These are phyloP conservation scores for Backusella sp. DNA, from an alignment of 192 early-diverging fungal species.

Conservation along the genomic window DNA sequence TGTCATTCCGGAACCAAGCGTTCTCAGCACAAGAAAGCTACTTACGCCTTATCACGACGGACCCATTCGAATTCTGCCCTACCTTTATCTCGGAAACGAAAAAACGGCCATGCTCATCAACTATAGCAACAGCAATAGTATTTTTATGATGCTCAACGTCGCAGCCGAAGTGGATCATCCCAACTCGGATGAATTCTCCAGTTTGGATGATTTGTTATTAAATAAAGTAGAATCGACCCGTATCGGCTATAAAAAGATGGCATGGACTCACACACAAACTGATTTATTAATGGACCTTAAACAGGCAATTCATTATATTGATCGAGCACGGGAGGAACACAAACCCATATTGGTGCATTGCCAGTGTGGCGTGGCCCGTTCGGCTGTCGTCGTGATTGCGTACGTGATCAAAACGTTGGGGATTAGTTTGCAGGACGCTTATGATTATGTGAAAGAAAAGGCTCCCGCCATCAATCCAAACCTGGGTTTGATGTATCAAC, in stretches of 20 bases:
- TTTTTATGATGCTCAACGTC: constrained; percentile 67
- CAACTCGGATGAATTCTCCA: not conserved
- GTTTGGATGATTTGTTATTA: not conserved
- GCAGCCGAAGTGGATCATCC: constrained; percentile 57
- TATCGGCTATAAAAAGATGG: constrained; percentile 59
- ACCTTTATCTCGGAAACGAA: constrained; percentile 64
- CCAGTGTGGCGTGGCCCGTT: constrained; percentile 87
- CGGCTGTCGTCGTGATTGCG: constrained; percentile 82
- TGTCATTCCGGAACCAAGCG: not conserved
- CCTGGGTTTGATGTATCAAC: constrained; percentile 75
- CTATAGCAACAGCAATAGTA: constrained; percentile 39
- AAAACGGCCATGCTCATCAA: constrained; percentile 53
- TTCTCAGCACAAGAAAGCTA: not conserved
- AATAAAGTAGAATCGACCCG: not conserved
- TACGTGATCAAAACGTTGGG: constrained; percentile 79
- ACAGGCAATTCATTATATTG: constrained; percentile 65
- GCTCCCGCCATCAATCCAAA: constrained; percentile 82
- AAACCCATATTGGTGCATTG: constrained; percentile 80
- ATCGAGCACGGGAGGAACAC: constrained; percentile 49
- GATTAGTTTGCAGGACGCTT: constrained; percentile 61
- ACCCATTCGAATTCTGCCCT: constrained; percentile 62
- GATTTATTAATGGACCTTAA: constrained; percentile 62
- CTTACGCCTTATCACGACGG: constrained; percentile 43
- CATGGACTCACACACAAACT: constrained; percentile 76
- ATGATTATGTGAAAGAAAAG: constrained; percentile 69